Conservation (phyloP, 352 stramenopile genomes). For the Globisporangium polare region DNA sequence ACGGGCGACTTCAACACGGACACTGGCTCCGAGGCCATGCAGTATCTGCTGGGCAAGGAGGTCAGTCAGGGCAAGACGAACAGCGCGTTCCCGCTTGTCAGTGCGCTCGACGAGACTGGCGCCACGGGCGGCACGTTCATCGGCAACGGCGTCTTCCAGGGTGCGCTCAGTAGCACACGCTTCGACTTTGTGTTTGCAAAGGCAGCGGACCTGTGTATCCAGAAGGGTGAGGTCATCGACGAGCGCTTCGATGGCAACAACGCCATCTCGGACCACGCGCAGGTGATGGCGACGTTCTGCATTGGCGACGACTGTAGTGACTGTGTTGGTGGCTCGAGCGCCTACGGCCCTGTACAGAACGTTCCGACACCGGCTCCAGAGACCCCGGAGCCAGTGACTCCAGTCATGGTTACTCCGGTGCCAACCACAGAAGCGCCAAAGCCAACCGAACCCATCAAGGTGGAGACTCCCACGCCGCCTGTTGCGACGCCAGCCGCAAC, state of each 20-base stretch:
- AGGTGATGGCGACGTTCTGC: constrained; percentile 17
- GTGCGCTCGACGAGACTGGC: constrained; percentile 8
- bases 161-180: constrained; percentile 8
- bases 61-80: background rate
- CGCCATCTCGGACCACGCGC: constrained; percentile 16
- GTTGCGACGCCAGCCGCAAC: background rate
- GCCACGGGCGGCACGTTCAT: constrained; percentile 19
- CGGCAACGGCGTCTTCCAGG: constrained; percentile 17
- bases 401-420: background rate
- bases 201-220: constrained; percentile 9
- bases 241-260: constrained; percentile 15
- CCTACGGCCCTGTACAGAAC: background rate
- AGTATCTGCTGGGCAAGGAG: constrained; percentile 12
- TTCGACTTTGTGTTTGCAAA: constrained; percentile 19
- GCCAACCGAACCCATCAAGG: background rate
- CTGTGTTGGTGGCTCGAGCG: constrained; percentile 3
- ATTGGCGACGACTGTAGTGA: constrained; percentile 8
- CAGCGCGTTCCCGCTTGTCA: constrained; percentile 12
- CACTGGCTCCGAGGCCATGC: constrained; percentile 4
- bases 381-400: background rate
- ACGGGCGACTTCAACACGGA: constrained; percentile 20
- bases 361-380: background rate
- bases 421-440: background rate
- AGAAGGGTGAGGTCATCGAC: constrained; percentile 14
- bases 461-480: background rate